A percentile compares a stretch with the other conserved stretches of the same genome.
These are phyloP conservation scores for Eucalyptus erythrocorys DNA, from an alignment of 345 rosid genomes.

Conservation along the genomic window DNA sequence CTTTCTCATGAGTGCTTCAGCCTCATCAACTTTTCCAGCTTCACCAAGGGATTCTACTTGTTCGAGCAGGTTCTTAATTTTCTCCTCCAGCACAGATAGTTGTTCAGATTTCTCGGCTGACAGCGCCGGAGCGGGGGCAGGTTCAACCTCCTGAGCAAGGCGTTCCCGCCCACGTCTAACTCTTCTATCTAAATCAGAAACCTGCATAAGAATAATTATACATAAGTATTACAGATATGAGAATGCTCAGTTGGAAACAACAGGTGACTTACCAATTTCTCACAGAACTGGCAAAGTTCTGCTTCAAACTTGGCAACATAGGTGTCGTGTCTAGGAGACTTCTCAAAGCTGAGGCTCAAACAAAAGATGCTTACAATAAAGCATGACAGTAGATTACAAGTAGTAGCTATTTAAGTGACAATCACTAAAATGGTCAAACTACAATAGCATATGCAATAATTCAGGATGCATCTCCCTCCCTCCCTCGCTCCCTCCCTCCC, in stretches of 20 bases:
- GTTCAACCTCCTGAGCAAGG: slow-evolving; percentile 85
- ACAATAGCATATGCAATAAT: background rate
- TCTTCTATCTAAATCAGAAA: slow-evolving; percentile 89
- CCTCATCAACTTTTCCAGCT: slow-evolving; percentile 98
- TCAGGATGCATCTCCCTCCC: background rate
- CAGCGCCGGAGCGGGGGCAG: slow-evolving; percentile 57
- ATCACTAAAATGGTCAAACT: background rate
- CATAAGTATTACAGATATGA: background rate
- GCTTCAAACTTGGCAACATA: slow-evolving; percentile 79
- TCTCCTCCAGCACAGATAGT: slow-evolving; percentile 77
- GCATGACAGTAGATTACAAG: background rate
- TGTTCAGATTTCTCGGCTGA: slow-evolving; percentile 83
- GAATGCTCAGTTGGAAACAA: background rate
- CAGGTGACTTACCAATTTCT: slow-evolving; percentile 60
- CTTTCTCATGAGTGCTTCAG: slow-evolving; percentile 99
- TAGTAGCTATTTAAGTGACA: background rate
- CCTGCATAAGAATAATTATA: slow-evolving; percentile 22
- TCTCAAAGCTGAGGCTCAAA: slow-evolving; percentile 65
- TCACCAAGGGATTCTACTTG: slow-evolving; percentile 98
- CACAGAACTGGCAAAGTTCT: slow-evolving; percentile 89
- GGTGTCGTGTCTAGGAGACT: slow-evolving; percentile 65
- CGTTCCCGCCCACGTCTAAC: slow-evolving; percentile 98
- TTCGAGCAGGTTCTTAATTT: slow-evolving; percentile 81
- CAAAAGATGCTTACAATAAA: background rate
- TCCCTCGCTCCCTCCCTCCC: background rate